Evolutionary conservation across 768 basidiomycete genomes (phyloP), one percentile per base, ranked within the genome.

Genomic region (Leccinum sublutescens): DNA sequence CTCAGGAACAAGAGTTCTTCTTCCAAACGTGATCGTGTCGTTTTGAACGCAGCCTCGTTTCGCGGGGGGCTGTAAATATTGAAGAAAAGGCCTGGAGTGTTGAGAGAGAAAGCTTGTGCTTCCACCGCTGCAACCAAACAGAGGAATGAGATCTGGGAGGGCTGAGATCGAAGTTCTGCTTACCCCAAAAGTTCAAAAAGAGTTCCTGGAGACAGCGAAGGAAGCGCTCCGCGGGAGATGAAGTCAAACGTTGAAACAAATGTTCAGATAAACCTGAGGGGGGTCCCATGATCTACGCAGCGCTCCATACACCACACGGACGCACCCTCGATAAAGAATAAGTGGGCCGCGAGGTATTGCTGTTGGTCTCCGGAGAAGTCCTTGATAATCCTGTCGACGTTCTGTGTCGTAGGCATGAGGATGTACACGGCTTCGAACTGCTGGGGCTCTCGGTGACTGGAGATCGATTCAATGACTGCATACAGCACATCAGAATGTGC

Each of bases 281-380:
- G 36, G 55, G 36, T 56, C 45, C 27, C 21, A 47, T 62, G n/a
- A 59, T 45, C 33, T 43, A 34, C 15, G 33, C 15, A 21, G 14
- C 31, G 29, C 34, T 34, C 48, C 48, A 19, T 48, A 53, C 34
- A 21, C 7, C 45, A 58, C 11, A 51, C 25, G 33, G 17, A 67
- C 85, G 64, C 58, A 87, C 96, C 90, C 68, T 98, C 96, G 59
- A 95, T 80, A 72, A 98, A 99, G 82, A 95, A 95, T 57, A 98
- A 73, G 72, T 98, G 92, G 0, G 91, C 96, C 0, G 77, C 88
- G 17, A 86, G 86, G 71, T 98, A 98, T 60, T 82, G 82, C 64
- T 88, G 85, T 64, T 80, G 79, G 14, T 80, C 81, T 43, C 74
- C 69, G 3, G 78, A 76, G 69, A 94, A 96, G 75, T 99, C 97